Evolutionary conservation across 164 flowering plant species (phyloP).

Genomic region (Paratinospora sagittata): DNA sequence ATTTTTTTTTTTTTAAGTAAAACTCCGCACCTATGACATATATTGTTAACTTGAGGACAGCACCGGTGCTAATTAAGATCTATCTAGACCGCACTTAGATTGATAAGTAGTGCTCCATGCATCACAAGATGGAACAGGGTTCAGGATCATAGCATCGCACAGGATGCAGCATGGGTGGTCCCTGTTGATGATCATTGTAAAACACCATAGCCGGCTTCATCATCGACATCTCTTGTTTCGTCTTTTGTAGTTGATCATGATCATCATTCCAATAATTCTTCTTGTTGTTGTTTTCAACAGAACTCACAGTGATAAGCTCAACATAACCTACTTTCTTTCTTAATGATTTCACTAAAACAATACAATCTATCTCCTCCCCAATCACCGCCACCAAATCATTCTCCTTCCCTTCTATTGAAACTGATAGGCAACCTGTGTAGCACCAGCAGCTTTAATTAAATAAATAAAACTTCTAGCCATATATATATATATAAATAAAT

Average conservation of each 20-base stretch:
- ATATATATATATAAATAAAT: no score
- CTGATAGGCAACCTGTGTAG: neutral
- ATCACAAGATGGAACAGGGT: neutral
- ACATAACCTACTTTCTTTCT: neutral
- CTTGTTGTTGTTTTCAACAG: neutral
- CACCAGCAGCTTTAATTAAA: no score
- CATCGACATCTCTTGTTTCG: neutral
- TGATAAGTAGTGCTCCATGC: no score
- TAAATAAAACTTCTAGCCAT: no score
- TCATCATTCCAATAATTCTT: neutral
- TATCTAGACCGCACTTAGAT: no score
- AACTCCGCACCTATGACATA: no score
- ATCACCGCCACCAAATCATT: neutral
- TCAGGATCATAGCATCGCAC: neutral
- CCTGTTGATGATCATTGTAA: no score
- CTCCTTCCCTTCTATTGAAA: neutral
- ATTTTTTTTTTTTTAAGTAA: no score
- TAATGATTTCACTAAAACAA: no score
- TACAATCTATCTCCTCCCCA: neutral
- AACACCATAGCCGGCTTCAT: neutral
- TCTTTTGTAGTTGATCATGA: no score
- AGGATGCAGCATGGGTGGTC: neutral
- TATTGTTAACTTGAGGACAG: no score
- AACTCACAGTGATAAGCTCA: neutral
- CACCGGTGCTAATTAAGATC: no score